A percentile compares a stretch with the other conserved stretches of the same genome.
Conservation (phyloP, 2,329 filamentous ascomycete genomes). For the Didymella pinodella region DNA sequence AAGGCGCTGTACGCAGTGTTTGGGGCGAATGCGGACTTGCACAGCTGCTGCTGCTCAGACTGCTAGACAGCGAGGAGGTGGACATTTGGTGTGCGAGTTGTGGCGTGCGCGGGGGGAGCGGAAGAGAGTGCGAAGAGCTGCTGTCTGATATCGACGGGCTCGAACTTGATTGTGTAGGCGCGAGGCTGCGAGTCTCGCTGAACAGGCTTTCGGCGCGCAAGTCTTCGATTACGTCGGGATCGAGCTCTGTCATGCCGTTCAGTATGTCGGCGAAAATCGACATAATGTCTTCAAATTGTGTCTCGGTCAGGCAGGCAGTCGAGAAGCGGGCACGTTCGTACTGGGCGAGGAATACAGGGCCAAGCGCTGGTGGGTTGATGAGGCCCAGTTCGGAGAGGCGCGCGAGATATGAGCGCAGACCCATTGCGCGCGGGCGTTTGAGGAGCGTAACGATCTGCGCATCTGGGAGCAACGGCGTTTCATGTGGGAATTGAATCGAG, state of each 20-base stretch:
- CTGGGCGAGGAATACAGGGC: slow-evolving; percentile 69
- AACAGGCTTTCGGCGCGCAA: slow-evolving; percentile 39
- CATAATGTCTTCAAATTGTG: slow-evolving; percentile 81
- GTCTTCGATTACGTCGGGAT: slow-evolving; percentile 62
- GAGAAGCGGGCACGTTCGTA: slow-evolving; percentile 92
- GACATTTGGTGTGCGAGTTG: slow-evolving; percentile 35
- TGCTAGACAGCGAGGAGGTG: slow-evolving; percentile 30
- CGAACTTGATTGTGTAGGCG: slow-evolving; percentile 39
- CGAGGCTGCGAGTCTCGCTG: slow-evolving; percentile 46
- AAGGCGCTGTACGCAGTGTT: slow-evolving; percentile 43
- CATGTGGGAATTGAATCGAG: slow-evolving; percentile 32
- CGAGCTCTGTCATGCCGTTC: slow-evolving; percentile 73
- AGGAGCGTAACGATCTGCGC: slow-evolving; percentile 74
- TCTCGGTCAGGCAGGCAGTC: slow-evolving; percentile 70
- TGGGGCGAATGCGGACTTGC: slow-evolving; percentile 35
- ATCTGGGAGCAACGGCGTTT: slow-evolving; percentile 61
- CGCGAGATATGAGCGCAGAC: slow-evolving; percentile 78
- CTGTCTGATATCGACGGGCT: slow-evolving; percentile 17
- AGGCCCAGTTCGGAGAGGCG: slow-evolving; percentile 75
- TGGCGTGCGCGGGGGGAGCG: slow-evolving; percentile 36
- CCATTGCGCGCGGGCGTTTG: slow-evolving; percentile 74
- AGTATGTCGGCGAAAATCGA: slow-evolving; percentile 82
- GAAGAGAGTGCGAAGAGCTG: slow-evolving; percentile 32
- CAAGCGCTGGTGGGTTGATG: slow-evolving; percentile 60
- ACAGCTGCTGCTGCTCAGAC: slow-evolving; percentile 19